A percentile compares a stretch with the other conserved stretches of the same genome.
Evolutionary conservation across 768 basidiomycete genomes (phyloP).

Genomic region (Tephrocybe sp.): DNA sequence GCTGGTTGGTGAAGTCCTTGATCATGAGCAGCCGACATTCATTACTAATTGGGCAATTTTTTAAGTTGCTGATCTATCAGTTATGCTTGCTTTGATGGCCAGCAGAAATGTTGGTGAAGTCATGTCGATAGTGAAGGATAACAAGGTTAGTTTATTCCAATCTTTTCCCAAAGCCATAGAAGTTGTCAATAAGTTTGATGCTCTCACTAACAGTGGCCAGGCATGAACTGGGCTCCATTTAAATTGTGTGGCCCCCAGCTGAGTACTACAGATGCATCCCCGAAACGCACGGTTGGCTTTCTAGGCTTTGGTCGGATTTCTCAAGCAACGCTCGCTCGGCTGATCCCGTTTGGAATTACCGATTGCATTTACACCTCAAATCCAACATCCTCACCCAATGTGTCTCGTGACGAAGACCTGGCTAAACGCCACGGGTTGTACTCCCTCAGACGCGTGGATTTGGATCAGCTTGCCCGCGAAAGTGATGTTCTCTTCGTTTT

Average conservation of each 20-base stretch:
- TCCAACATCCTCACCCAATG: slow-evolving; percentile 46
- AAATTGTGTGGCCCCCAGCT: slow-evolving; percentile 81
- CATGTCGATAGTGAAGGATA: slow-evolving; percentile 61
- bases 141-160: slow-evolving; percentile 58
- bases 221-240: slow-evolving; percentile 78
- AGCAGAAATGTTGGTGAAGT: slow-evolving; percentile 73
- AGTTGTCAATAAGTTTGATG: no score
- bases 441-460: slow-evolving; percentile 55
- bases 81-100: slow-evolving; percentile 95
- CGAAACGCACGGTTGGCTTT: slow-evolving; percentile 76
- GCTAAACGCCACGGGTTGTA: slow-evolving; percentile 28
- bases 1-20: slow-evolving; percentile 52
- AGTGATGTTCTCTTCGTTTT: slow-evolving; percentile 87
- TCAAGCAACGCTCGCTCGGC: slow-evolving; percentile 74
- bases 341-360: slow-evolving; percentile 80
- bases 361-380: slow-evolving; percentile 67
- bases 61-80: slow-evolving; percentile 81
- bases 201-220: slow-evolving; percentile 89
- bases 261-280: slow-evolving; percentile 47
- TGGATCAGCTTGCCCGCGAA: slow-evolving; percentile 68
- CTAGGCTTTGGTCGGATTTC: slow-evolving; percentile 95
- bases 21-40: no score
- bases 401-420: slow-evolving; percentile 38
- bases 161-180: no score
- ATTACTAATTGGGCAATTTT: background rate